These are phyloP conservation scores for Ustilago vetiveriae DNA, from an alignment of 1,284 basidiomycete species.

Conservation along the genomic window DNA sequence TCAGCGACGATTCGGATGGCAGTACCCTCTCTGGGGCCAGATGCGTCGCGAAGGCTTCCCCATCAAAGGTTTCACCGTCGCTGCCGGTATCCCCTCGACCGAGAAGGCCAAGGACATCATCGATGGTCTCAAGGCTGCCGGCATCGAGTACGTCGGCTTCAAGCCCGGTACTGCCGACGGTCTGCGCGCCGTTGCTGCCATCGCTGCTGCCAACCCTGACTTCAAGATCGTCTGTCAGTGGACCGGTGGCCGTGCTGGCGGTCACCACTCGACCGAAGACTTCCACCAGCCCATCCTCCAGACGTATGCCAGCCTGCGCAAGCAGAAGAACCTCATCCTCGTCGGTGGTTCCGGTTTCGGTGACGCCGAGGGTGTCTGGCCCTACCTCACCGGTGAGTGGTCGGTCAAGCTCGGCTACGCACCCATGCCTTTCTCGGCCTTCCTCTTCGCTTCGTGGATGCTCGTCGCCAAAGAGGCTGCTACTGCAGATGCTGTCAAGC, in stretches of 20 bases:
- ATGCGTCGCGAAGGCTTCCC: conserved; percentile 95
- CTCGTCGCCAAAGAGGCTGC: conserved; percentile 99
- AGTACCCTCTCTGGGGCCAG: conserved; percentile 95
- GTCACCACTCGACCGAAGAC: conserved; percentile 97
- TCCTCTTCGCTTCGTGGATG: conserved; percentile 92
- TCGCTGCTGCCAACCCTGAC: conserved; percentile 90
- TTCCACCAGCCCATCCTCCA: conserved; percentile 95
- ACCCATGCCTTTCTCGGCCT: conserved; percentile 97
- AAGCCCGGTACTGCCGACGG: conserved; percentile 98
- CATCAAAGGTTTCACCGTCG: conserved; percentile 96
- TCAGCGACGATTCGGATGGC: conserved; percentile 92
- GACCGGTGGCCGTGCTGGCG: conserved; percentile 99
- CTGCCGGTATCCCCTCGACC: conserved; percentile 89
- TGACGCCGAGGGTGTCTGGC: conserved; percentile 93
- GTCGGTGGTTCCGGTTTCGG: conserved; percentile 98
- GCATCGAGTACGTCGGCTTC: conserved; percentile 94
- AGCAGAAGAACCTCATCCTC: conserved; percentile 86
- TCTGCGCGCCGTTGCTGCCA: conserved; percentile 94
- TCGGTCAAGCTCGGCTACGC: conserved; percentile 83
- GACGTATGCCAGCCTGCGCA: conserved; percentile 89
- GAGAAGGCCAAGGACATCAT: conserved; percentile 96
- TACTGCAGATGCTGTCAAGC: conserved; percentile 91
- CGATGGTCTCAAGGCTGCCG: conserved; percentile 77
- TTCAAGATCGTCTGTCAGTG: conserved; percentile 99
- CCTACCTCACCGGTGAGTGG: conserved; percentile 97